Evolutionary conservation across 805 yeast species (phyloP).

Genomic region (Teunomyces cretensis): DNA sequence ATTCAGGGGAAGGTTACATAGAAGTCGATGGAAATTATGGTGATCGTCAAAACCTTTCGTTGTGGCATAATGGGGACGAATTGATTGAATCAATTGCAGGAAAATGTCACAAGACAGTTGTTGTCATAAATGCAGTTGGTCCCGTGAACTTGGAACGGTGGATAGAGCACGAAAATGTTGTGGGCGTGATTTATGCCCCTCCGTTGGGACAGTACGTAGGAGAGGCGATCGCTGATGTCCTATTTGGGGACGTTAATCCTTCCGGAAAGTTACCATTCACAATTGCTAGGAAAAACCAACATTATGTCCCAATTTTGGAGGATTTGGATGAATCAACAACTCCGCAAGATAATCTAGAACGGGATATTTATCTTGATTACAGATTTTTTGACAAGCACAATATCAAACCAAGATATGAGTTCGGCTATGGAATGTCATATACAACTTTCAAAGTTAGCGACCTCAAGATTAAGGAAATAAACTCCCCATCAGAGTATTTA

Average conservation of each 20-base stretch:
- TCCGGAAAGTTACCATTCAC: conserved; percentile 66
- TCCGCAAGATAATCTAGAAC: conserved; percentile 47
- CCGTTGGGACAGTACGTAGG: conserved; percentile 62
- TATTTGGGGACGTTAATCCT: conserved; percentile 63
- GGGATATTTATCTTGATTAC: conserved; percentile 55
- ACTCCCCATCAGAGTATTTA: conserved; percentile 44
- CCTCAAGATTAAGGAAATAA: conserved; percentile 41
- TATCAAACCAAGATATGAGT: conserved; percentile 57
- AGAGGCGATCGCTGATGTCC: conserved; percentile 53
- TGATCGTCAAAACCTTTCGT: conserved; percentile 51
- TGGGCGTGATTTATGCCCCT: conserved; percentile 54
- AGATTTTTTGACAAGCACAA: conserved; percentile 56
- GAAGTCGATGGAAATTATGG: conserved; percentile 60
- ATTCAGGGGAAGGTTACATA: conserved; percentile 60
- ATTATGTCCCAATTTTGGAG: conserved; percentile 46
- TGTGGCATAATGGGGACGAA: conserved; percentile 60
- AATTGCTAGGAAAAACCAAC: conserved; percentile 51
- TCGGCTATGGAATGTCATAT: conserved; percentile 63
- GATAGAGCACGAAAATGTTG: conserved; percentile 58
- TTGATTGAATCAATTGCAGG: conserved; percentile 49
- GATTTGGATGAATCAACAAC: conserved; percentile 22
- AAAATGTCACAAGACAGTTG: conserved; percentile 53
- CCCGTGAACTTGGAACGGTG: conserved; percentile 58
- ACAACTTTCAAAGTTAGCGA: conserved; percentile 39
- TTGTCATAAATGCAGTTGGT: conserved; percentile 60